These are phyloP conservation scores for Cytospora piceae DNA, from an alignment of 2,329 filamentous ascomycete species.

Conservation along the genomic window DNA sequence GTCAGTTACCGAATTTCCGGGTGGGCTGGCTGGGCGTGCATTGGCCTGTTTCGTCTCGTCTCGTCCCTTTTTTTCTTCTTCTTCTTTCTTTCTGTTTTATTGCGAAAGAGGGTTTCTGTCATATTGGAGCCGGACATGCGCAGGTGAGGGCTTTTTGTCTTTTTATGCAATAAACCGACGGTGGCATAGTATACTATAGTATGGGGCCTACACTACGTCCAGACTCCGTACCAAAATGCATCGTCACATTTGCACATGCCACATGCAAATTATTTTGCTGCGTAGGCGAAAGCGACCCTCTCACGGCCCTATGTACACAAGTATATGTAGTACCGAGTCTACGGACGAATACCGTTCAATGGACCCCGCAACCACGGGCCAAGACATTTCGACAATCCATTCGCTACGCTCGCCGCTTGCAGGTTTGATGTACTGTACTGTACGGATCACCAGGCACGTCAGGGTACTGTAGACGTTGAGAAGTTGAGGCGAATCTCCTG, in stretches of 20 bases:
- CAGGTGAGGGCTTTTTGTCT: background rate
- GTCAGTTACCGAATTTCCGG: conserved; percentile 5
- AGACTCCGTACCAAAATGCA: background rate
- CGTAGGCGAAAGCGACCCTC: conserved; percentile 22
- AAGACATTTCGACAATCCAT: background rate
- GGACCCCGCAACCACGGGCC: background rate
- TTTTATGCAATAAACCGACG: background rate
- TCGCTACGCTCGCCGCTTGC: background rate
- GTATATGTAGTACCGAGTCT: background rate
- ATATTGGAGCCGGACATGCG: background rate
- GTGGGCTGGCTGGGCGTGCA: conserved; percentile 6
- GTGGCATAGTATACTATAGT: background rate
- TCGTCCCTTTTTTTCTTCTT: background rate
- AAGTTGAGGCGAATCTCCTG: too few species aligned
- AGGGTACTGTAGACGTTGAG: background rate
- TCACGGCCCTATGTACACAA: conserved; percentile 18
- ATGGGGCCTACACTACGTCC: background rate
- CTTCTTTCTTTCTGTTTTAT: background rate
- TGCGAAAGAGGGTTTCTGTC: background rate
- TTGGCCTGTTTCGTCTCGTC: conserved; percentile 15
- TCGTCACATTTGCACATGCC: conserved; percentile 16
- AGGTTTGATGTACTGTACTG: conserved; percentile 1
- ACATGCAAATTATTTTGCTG: conserved; percentile 15
- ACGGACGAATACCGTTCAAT: background rate
- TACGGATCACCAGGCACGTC: conserved; percentile 3